These are phyloP conservation scores for Aspergillus quadricinctus DNA, from an alignment of 2,329 filamentous ascomycete species.

Conservation along the genomic window DNA sequence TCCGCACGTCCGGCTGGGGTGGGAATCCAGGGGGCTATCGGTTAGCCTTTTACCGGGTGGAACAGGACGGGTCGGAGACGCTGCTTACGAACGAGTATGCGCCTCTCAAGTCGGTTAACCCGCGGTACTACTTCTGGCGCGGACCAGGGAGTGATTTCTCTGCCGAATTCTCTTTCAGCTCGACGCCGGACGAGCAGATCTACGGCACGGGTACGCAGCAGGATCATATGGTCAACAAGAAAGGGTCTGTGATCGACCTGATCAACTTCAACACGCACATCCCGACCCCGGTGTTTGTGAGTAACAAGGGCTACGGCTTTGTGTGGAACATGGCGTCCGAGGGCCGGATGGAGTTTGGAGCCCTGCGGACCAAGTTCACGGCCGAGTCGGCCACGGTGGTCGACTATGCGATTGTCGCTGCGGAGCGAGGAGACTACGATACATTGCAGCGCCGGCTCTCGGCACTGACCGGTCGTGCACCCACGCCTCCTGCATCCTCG, in stretches of 20 bases:
- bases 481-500: slow-evolving; percentile 61
- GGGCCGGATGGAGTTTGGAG: slow-evolving; percentile 56
- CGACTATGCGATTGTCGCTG: slow-evolving; percentile 59
- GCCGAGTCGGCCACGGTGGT: slow-evolving; percentile 51
- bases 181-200: slow-evolving; percentile 49
- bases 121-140: slow-evolving; percentile 34
- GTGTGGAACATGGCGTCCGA: slow-evolving; percentile 62
- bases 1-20: slow-evolving; percentile 29
- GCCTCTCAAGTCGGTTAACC: slow-evolving; percentile 31
- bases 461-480: slow-evolving; percentile 51
- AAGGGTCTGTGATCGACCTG: slow-evolving; percentile 57
- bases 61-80: slow-evolving; percentile 30
- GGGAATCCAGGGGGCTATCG: slow-evolving; percentile 30
- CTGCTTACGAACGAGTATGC: slow-evolving; percentile 35
- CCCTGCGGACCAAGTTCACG: slow-evolving; percentile 55
- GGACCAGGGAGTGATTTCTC: slow-evolving; percentile 32
- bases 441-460: slow-evolving; percentile 53
- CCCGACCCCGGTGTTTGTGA: slow-evolving; percentile 56
- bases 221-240: slow-evolving; percentile 56
- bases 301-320: slow-evolving; percentile 56
- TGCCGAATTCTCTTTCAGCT: slow-evolving; percentile 33
- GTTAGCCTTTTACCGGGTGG: slow-evolving; percentile 33
- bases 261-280: slow-evolving; percentile 63
- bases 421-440: slow-evolving; percentile 43
- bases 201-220: slow-evolving; percentile 65